Evolutionary conservation across 2,329 filamentous ascomycete species (phyloP).

Genomic region (Monilinia aucupariae): DNA sequence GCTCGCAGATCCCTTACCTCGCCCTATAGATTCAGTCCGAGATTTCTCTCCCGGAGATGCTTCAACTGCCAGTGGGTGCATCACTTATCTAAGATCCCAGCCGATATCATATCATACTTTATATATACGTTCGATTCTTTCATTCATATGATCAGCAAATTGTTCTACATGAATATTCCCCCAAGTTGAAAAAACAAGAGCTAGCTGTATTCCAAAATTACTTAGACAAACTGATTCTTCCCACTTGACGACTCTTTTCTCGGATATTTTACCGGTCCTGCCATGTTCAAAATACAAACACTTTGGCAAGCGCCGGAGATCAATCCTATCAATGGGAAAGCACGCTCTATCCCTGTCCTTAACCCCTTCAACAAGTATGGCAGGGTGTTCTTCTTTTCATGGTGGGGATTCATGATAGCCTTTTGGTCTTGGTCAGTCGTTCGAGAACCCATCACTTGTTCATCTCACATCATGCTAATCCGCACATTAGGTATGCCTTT

Average conservation of each 20-base stretch:
- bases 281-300: constrained; percentile 24
- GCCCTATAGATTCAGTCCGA: background rate
- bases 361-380: constrained; percentile 78
- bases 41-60: constrained; percentile 7
- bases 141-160: background rate
- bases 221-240: background rate
- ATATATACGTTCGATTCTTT: background rate
- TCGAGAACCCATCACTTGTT: constrained; percentile 17
- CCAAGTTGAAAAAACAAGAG: background rate
- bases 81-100: background rate
- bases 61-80: background rate
- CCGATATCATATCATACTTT: background rate
- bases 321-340: constrained; percentile 80
- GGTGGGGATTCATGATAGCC: constrained; percentile 78
- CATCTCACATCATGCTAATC: constrained; percentile 55
- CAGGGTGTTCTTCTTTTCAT: constrained; percentile 84
- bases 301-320: constrained; percentile 33
- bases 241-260: background rate
- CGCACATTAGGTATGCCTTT: constrained; percentile 65
- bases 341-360: constrained; percentile 69
- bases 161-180: background rate
- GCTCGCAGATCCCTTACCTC: background rate
- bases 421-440: constrained; percentile 77
- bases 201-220: background rate
- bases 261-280: background rate